A percentile compares a stretch with the other conserved stretches of the same genome.
These are phyloP conservation scores for Penicillium nordicum DNA, from an alignment of 2,329 filamentous ascomycete genomes.

Conservation along the genomic window DNA sequence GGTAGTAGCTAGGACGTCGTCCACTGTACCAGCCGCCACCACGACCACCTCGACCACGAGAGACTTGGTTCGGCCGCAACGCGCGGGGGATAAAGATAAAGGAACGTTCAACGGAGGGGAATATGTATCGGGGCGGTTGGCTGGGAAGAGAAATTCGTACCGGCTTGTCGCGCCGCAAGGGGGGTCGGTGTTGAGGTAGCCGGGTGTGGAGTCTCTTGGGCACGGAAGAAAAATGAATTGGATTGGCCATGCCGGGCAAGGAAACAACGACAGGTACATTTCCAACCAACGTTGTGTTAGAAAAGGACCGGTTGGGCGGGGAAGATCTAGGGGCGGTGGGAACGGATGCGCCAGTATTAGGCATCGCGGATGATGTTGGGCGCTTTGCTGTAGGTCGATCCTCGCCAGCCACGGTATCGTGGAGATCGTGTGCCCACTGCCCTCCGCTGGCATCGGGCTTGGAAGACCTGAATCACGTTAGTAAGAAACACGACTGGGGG, in stretches of 20 bases:
- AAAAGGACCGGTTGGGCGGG: conserved; percentile 73
- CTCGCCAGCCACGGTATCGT: conserved; percentile 59
- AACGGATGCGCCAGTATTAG: conserved; percentile 35
- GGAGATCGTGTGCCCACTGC: conserved; percentile 92
- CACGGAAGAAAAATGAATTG: conserved; percentile 69
- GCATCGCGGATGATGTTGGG: conserved; percentile 23
- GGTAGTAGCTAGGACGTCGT: conserved; percentile 66
- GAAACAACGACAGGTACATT: conserved; percentile 81
- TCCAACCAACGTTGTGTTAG: conserved; percentile 76
- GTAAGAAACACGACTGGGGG: conserved; percentile 1
- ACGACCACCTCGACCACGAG: conserved; percentile 67
- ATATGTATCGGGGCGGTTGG: conserved; percentile 78
- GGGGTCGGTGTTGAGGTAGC: conserved; percentile 89
- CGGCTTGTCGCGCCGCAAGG: conserved; percentile 90
- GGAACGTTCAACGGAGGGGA: conserved; percentile 82
- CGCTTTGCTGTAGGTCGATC: conserved; percentile 35
- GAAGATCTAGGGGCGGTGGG: conserved; percentile 54
- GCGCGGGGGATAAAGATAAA: conserved; percentile 98
- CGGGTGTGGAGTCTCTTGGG: conserved; percentile 88
- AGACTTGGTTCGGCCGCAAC: conserved; percentile 82
- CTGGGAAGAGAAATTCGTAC: conserved; percentile 88
- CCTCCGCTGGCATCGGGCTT: conserved; percentile 59
- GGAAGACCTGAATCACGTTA: conserved; percentile 39
- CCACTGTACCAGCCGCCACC: conserved; percentile 69
- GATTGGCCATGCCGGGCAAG: conserved; percentile 69